A percentile compares a stretch with the other conserved stretches of the same genome.
These are phyloP conservation scores for Leccinum pellstonianum DNA, from an alignment of 768 basidiomycete species.

Conservation along the genomic window DNA sequence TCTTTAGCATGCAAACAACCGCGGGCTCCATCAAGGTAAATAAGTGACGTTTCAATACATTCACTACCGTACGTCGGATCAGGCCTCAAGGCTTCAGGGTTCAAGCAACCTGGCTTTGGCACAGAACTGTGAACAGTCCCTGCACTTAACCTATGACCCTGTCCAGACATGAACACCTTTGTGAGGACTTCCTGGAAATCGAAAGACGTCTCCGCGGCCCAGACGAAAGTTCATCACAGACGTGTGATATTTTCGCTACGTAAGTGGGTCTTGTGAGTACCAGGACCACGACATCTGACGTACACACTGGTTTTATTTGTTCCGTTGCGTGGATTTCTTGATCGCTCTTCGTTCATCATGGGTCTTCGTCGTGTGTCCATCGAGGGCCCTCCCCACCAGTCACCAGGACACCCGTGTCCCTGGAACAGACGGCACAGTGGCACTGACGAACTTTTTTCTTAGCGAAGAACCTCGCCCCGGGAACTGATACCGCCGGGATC, in stretches of 20 bases:
- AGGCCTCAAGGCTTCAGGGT: conserved; percentile 2
- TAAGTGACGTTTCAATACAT: neutral
- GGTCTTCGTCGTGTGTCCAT: neutral
- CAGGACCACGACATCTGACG: neutral
- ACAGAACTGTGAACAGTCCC: neutral
- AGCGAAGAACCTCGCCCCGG: neutral
- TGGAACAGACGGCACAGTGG: neutral
- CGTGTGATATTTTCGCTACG: neutral
- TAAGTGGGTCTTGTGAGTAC: neutral
- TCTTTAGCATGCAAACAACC: conserved; percentile 3
- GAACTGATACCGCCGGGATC: neutral
- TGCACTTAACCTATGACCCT: conserved; percentile 1
- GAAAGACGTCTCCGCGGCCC: conserved; percentile 10
- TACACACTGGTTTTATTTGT: neutral
- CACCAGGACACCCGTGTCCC: neutral
- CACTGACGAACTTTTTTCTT: neutral
- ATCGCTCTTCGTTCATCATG: neutral
- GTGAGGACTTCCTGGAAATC: conserved; percentile 2
- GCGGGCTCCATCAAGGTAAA: neutral
- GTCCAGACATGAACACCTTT: conserved; percentile 1
- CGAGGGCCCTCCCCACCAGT: neutral
- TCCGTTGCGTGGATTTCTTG: neutral
- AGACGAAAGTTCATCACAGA: neutral
- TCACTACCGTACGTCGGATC: neutral
- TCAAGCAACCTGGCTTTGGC: neutral